These are phyloP conservation scores for Fusarium sp. DNA, from an alignment of 2,329 filamentous ascomycete species.

Conservation along the genomic window DNA sequence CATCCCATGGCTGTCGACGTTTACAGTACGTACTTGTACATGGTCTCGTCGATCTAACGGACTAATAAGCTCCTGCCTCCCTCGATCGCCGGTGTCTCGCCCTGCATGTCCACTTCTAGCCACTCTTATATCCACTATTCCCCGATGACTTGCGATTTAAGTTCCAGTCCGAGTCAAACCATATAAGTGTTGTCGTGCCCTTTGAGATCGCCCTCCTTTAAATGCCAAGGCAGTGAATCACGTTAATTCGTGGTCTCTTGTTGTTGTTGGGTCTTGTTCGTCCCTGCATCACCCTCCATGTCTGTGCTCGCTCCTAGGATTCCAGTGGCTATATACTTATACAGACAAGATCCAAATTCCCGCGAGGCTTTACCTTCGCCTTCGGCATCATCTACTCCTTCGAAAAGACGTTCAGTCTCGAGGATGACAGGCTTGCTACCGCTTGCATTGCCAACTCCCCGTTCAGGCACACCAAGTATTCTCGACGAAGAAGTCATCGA, in stretches of 20 bases:
- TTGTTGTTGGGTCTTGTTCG: constrained; percentile 12
- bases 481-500: constrained; percentile 45
- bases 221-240: constrained; percentile 19
- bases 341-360: constrained; percentile 37
- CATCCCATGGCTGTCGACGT: constrained; percentile 16
- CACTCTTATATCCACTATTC: constrained; percentile 33
- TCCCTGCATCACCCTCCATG: constrained; percentile 21
- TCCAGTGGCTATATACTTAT: constrained; percentile 43
- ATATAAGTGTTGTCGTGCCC: constrained; percentile 36
- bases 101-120: constrained; percentile 23
- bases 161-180: constrained; percentile 34
- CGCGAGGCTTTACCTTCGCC: constrained; percentile 17
- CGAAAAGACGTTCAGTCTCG: constrained; percentile 51
- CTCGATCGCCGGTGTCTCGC: constrained; percentile 35
- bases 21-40: constrained; percentile 12
- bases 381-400: constrained; percentile 33
- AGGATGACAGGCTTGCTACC: constrained; percentile 56
- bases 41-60: constrained; percentile 12
- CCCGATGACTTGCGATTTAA: constrained; percentile 27
- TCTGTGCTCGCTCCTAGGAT: constrained; percentile 33
- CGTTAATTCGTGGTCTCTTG: constrained; percentile 28
- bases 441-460: constrained; percentile 50
- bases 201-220: constrained; percentile 1
- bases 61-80: constrained; percentile 33
- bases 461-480: constrained; percentile 39